These are phyloP conservation scores for Tylopilus cervinicoccineus DNA, from an alignment of 768 basidiomycete genomes.

Conservation along the genomic window DNA sequence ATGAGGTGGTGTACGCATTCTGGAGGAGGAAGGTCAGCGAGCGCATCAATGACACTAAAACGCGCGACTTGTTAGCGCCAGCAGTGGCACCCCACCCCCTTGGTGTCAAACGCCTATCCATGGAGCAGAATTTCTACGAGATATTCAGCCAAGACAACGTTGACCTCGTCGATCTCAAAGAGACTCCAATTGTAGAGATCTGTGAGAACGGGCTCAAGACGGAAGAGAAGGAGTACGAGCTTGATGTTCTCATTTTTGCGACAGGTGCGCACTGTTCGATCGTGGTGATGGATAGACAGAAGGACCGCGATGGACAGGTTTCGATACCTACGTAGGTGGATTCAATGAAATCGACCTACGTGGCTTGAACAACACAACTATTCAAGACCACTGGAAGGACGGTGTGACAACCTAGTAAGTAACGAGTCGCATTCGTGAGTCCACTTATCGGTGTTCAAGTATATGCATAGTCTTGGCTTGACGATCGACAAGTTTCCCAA, in stretches of 20 bases:
- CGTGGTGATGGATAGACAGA: neutral
- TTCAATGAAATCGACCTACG: constrained; percentile 11
- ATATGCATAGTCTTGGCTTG: neutral
- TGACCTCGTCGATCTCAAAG: constrained; percentile 10
- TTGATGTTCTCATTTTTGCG: constrained; percentile 16
- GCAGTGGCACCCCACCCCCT: constrained; percentile 9
- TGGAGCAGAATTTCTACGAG: constrained; percentile 14
- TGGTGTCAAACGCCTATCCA: constrained; percentile 2
- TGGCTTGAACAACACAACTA: constrained; percentile 5
- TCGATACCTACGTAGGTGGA: constrained; percentile 5
- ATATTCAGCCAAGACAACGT: constrained; percentile 15
- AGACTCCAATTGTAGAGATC: constrained; percentile 10
- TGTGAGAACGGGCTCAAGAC: constrained; percentile 7
- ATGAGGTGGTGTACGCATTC: constrained; percentile 5
- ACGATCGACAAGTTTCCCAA: neutral
- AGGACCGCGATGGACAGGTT: constrained; percentile 3
- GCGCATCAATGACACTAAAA: constrained; percentile 9
- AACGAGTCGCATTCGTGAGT: neutral
- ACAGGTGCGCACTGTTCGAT: constrained; percentile 2
- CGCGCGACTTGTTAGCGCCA: constrained; percentile 14
- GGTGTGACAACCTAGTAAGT: neutral
- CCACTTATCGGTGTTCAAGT: neutral
- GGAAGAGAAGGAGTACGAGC: constrained; percentile 1
- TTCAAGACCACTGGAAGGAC: neutral
- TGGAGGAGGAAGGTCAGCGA: constrained; percentile 16